Conservation (phyloP, 306 rosid species). For the Vigna angularis region DNA sequence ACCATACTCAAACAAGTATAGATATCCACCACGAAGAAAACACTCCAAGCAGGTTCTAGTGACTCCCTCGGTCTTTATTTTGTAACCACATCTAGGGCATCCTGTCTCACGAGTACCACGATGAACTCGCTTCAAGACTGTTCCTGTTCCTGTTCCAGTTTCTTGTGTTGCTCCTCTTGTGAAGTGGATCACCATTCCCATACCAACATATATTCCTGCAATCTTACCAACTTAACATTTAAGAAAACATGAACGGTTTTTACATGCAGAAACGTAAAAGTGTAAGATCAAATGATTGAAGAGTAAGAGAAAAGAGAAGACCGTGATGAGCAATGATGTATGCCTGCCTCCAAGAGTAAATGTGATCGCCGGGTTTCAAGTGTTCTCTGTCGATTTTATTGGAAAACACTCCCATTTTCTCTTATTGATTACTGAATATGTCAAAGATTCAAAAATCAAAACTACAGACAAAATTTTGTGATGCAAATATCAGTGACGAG, state of each 20-base stretch:
- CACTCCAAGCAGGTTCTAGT: slow-evolving; percentile 72
- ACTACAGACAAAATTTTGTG: no score
- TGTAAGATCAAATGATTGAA: neutral
- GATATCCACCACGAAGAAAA: slow-evolving; percentile 65
- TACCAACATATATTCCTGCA: slow-evolving; percentile 75
- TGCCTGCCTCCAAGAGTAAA: slow-evolving; percentile 81
- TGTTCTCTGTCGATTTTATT: slow-evolving; percentile 59
- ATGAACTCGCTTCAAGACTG: slow-evolving; percentile 41
- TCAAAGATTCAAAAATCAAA: neutral
- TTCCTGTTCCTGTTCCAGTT: slow-evolving; percentile 40
- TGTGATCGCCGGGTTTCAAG: slow-evolving; percentile 75
- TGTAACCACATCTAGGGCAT: slow-evolving; percentile 64
- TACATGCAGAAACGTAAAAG: neutral
- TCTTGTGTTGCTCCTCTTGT: slow-evolving; percentile 63
- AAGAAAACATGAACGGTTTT: no score
- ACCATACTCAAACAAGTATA: slow-evolving; percentile 66
- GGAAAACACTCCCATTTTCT: slow-evolving; percentile 68
- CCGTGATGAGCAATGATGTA: slow-evolving; percentile 84
- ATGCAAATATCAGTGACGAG: no score
- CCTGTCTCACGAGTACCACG: slow-evolving; percentile 40
- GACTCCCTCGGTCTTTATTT: slow-evolving; percentile 55
- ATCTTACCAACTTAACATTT: neutral
- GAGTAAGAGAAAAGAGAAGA: slow-evolving; percentile 20
- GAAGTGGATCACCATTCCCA: slow-evolving; percentile 79
- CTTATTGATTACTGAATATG: neutral